Percentiles rank a stretch among this genome's conserved stretches.
Conservation (phyloP, 169 alveolate species). For the Eimeria tenella region DNA sequence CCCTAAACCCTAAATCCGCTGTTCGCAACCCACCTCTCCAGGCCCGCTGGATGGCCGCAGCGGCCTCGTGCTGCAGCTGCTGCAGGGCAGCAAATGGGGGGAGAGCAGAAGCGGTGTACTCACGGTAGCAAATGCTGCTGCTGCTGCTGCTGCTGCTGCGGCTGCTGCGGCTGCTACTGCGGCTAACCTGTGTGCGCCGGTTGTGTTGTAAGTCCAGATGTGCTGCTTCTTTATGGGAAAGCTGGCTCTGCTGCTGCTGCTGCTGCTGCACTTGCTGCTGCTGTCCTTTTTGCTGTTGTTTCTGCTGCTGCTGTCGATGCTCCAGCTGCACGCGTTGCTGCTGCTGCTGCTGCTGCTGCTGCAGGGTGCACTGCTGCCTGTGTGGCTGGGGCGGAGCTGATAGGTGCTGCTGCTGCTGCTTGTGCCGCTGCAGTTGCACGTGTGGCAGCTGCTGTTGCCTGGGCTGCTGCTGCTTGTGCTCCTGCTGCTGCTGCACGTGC, state of each 20-base stretch:
- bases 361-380: background rate
- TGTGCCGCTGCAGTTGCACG: background rate
- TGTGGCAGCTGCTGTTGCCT: conserved; percentile 2
- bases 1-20: background rate
- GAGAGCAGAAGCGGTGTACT: background rate
- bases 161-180: background rate
- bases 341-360: conserved; percentile 15
- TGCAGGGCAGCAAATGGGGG: conserved; percentile 35
- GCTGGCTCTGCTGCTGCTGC: conserved; percentile 4
- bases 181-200: background rate
- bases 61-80: conserved; percentile 49
- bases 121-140: conserved; percentile 12
- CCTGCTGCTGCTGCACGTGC: background rate
- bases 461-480: conserved; percentile 29
- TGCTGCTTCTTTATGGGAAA: background rate
- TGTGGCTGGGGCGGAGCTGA: background rate
- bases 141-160: conserved; percentile 40
- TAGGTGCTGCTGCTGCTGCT: background rate
- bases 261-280: conserved; percentile 30
- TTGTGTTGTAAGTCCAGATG: background rate
- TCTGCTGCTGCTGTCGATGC: background rate
- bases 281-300: background rate
- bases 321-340: background rate
- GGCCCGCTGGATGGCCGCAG: conserved; percentile 9
- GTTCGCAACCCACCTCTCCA: conserved; percentile 33